Conservation (phyloP, 2,329 filamentous ascomycete species). For the Aspergillus sp. region DNA sequence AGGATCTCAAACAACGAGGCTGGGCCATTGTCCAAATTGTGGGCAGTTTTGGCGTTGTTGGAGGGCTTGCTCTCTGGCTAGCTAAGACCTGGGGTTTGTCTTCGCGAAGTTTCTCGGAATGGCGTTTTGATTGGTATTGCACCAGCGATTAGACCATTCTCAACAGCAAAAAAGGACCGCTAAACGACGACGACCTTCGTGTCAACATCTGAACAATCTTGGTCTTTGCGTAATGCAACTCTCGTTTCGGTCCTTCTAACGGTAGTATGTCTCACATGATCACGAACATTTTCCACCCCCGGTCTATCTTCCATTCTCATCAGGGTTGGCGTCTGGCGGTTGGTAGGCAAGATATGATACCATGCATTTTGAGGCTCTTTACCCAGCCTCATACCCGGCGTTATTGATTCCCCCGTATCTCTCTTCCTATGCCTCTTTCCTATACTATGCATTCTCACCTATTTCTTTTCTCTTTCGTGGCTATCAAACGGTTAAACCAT, state of each 20-base stretch:
- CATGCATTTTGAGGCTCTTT: not conserved
- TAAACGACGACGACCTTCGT: not conserved
- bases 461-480: not conserved
- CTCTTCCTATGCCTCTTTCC: not conserved
- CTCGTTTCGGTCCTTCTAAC: not conserved
- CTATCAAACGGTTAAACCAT: not conserved
- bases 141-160: constrained; percentile 10
- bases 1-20: constrained; percentile 63
- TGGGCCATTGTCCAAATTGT: constrained; percentile 71
- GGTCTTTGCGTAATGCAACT: not conserved
- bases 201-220: not conserved
- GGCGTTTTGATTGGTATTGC: constrained; percentile 28
- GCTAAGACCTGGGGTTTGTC: constrained; percentile 43
- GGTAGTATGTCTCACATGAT: not conserved
- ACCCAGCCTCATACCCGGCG: not conserved
- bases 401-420: not conserved
- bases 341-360: not conserved
- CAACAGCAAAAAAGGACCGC: not conserved
- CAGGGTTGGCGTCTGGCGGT: not conserved
- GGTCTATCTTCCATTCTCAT: not conserved
- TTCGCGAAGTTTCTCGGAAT: constrained; percentile 30
- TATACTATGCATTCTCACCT: not conserved
- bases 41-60: constrained; percentile 71
- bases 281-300: not conserved
- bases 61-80: constrained; percentile 68